Percentiles rank a stretch among this genome's conserved stretches.
These are phyloP conservation scores for Talaromyces pinophilus DNA, from an alignment of 2,329 filamentous ascomycete genomes.

Conservation along the genomic window DNA sequence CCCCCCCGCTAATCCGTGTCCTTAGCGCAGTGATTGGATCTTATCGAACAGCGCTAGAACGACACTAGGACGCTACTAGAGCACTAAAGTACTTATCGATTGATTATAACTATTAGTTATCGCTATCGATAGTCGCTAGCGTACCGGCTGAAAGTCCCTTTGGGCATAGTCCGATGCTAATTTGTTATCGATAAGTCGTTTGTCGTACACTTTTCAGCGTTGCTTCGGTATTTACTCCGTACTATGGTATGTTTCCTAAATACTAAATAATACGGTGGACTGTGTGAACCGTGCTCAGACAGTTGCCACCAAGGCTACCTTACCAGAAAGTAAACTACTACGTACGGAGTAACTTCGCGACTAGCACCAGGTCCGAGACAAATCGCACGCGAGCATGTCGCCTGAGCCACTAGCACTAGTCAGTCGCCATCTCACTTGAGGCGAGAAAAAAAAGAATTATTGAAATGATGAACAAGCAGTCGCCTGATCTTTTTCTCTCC, in stretches of 20 bases:
- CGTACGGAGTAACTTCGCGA: not conserved
- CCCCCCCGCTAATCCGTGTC: not conserved
- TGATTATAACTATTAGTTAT: not conserved
- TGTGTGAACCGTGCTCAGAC: not conserved
- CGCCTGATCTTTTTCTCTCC: slow-evolving; percentile 3
- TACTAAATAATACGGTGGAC: not conserved
- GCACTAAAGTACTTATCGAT: slow-evolving; percentile 1
- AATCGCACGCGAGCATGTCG: slow-evolving; percentile 23
- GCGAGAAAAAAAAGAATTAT: not conserved
- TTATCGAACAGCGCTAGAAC: not conserved
- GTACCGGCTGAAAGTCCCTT: not conserved
- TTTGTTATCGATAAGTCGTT: slow-evolving; percentile 9
- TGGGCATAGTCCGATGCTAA: not conserved
- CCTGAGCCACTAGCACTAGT: slow-evolving; percentile 15
- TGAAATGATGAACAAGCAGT: not conserved
- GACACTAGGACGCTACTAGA: not conserved
- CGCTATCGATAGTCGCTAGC: slow-evolving; percentile 9
- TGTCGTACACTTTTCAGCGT: not conserved
- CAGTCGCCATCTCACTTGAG: not conserved
- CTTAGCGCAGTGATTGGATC: slow-evolving; percentile 11
- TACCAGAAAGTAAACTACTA: not conserved
- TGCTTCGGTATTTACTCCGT: not conserved
- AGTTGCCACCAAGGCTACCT: not conserved
- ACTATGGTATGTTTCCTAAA: too few species aligned
- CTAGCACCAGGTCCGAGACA: not conserved